phyloP scores from a whole-genome alignment of 1,284 basidiomycete species.

The Cryptococcus wingfieldii region DNA sequence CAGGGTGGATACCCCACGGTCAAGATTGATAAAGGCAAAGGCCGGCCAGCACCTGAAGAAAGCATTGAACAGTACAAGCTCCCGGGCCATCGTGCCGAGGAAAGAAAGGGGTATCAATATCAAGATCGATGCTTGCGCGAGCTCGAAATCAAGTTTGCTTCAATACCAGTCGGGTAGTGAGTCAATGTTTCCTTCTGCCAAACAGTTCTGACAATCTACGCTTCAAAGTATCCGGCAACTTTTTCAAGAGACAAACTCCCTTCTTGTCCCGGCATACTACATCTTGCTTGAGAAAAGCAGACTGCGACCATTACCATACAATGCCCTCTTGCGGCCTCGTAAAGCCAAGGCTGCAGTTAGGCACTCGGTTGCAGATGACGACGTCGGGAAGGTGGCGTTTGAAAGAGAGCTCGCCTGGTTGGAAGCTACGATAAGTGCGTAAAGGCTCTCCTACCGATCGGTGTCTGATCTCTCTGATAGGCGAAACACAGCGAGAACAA shows the following conservation, averaged over 20 bases:
- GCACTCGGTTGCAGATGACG: slow-evolving; percentile 11
- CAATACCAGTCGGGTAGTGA: slow-evolving; percentile 25
- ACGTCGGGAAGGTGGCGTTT: slow-evolving; percentile 51
- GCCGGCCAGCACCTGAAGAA: slow-evolving; percentile 7
- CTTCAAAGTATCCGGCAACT: slow-evolving; percentile 22
- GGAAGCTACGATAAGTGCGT: slow-evolving; percentile 39
- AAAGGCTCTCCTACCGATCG: background rate
- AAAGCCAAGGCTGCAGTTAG: slow-evolving; percentile 49
- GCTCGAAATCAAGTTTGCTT: slow-evolving; percentile 24
- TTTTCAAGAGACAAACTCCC: slow-evolving; percentile 3
- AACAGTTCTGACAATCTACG: background rate
- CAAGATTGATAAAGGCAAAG: slow-evolving; percentile 7
- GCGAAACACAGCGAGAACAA: slow-evolving; percentile 41
- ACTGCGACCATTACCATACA: slow-evolving; percentile 24
- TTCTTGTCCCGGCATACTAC: slow-evolving; percentile 32
- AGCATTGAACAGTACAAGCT: slow-evolving; percentile 15
- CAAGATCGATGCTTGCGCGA: background rate
- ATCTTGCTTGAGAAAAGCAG: slow-evolving; percentile 15
- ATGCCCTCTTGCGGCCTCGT: slow-evolving; percentile 23
- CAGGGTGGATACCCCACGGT: slow-evolving; percentile 32
- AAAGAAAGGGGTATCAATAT: slow-evolving; percentile 22
- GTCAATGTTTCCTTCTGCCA: slow-evolving; percentile 1
- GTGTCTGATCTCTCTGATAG: slow-evolving; percentile 1
- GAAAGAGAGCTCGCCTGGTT: slow-evolving; percentile 54
- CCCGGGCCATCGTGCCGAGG: slow-evolving; percentile 18